Conservation (phyloP, 2,329 filamentous ascomycete genomes). For the Balansia obtecta region DNA sequence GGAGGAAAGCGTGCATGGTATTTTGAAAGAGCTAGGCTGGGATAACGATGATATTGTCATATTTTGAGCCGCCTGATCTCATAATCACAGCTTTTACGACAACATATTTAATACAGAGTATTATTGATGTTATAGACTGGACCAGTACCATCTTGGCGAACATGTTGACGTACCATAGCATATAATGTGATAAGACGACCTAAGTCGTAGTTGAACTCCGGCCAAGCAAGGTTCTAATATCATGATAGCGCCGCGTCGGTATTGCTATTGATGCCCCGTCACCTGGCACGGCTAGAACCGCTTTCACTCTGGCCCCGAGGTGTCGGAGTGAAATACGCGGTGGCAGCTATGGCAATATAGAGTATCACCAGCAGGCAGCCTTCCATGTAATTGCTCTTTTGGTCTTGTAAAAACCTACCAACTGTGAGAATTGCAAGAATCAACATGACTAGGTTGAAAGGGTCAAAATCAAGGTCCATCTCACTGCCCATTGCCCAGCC, state of each 20-base stretch:
- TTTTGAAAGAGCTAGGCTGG: slow-evolving; percentile 52
- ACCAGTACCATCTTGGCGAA: too few species aligned
- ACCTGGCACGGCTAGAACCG: neutral
- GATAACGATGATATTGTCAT: slow-evolving; percentile 16
- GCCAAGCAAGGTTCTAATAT: too few species aligned
- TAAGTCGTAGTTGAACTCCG: too few species aligned
- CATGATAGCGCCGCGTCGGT: too few species aligned
- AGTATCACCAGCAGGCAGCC: slow-evolving; percentile 66
- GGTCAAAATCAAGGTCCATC: slow-evolving; percentile 75
- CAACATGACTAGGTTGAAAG: slow-evolving; percentile 74
- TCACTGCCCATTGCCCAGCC: slow-evolving; percentile 62
- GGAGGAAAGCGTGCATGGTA: slow-evolving; percentile 52
- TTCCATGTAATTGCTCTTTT: slow-evolving; percentile 85
- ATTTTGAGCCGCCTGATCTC: slow-evolving; percentile 11
- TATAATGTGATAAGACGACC: too few species aligned
- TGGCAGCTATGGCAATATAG: slow-evolving; percentile 47
- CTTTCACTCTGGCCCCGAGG: slow-evolving; percentile 9
- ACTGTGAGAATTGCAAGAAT: slow-evolving; percentile 78
- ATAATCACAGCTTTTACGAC: too few species aligned
- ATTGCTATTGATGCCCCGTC: neutral
- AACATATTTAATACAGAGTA: too few species aligned
- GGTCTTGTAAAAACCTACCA: slow-evolving; percentile 75
- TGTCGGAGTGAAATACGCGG: slow-evolving; percentile 44
- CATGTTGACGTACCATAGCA: too few species aligned
- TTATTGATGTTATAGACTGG: too few species aligned